Evolutionary conservation across 257 asterid species (phyloP).

Genomic region (Forsythia viridissima): DNA sequence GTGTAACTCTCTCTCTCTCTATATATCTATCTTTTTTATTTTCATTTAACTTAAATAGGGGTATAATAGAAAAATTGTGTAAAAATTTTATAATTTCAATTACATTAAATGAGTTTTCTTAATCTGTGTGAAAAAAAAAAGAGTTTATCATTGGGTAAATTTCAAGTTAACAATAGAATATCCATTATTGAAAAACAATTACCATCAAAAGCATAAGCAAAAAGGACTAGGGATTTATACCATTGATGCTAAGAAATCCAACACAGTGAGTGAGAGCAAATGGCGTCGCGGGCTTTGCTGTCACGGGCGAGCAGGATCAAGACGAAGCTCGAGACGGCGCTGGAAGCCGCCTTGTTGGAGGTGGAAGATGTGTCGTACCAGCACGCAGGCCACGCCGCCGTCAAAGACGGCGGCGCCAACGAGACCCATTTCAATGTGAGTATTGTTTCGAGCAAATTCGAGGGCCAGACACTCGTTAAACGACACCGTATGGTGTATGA

Average conservation of each 20-base stretch:
- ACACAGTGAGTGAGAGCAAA: conserved; percentile 23
- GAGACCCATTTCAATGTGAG: conserved; percentile 87
- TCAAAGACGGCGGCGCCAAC: conserved; percentile 53
- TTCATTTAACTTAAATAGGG: too few species aligned
- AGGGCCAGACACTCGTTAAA: conserved; percentile 76
- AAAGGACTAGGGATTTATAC: background rate
- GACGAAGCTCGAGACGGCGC: conserved; percentile 71
- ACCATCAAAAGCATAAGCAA: background rate
- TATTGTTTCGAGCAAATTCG: conserved; percentile 65
- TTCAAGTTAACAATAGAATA: too few species aligned
- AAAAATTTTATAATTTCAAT: too few species aligned
- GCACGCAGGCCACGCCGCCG: conserved; percentile 95
- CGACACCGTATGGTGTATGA: conserved; percentile 90
- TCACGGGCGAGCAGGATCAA: conserved; percentile 74
- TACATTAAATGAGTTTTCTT: too few species aligned
- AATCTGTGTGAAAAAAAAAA: too few species aligned
- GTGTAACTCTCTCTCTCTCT: too few species aligned
- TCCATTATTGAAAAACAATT: background rate
- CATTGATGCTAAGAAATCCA: background rate
- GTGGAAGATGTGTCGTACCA: conserved; percentile 89
- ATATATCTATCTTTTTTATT: too few species aligned
- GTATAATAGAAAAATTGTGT: too few species aligned
- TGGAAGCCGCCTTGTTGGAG: conserved; percentile 62
- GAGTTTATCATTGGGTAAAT: too few species aligned
- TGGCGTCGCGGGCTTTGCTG: conserved; percentile 65